phyloP scores from a whole-genome alignment of 345 rosid genomes.

The Mangifera indica region DNA sequence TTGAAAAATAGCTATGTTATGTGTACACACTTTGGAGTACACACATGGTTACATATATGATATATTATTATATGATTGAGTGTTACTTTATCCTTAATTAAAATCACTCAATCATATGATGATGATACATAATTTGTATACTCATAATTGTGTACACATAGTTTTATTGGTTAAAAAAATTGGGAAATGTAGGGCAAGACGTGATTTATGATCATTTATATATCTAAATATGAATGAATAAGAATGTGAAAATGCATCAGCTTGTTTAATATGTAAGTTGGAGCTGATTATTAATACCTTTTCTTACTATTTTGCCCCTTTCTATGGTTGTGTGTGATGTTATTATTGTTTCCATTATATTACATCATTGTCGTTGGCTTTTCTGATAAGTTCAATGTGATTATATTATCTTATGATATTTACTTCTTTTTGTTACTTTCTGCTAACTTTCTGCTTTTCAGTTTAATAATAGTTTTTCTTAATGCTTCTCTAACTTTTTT shows the following conservation, averaged over 20 bases:
- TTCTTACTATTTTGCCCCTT: neutral
- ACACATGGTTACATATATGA: too few species aligned
- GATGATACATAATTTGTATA: too few species aligned
- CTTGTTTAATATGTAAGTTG: neutral
- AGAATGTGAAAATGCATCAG: neutral
- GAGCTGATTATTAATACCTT: neutral
- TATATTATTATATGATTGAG: too few species aligned
- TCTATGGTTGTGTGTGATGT: neutral
- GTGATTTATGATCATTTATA: neutral
- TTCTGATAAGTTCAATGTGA: neutral
- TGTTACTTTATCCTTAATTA: too few species aligned
- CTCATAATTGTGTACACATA: too few species aligned
- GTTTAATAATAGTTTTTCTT: neutral
- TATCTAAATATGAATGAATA: neutral
- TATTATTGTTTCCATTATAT: neutral
- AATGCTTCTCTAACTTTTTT: neutral
- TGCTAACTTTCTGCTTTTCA: neutral
- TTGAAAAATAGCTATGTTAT: too few species aligned
- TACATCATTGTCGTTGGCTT: neutral
- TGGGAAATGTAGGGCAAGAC: too few species aligned
- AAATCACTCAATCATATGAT: too few species aligned
- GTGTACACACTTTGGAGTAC: too few species aligned
- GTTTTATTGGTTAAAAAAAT: neutral
- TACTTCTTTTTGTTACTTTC: neutral
- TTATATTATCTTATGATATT: neutral